Conservation (phyloP, 768 basidiomycete species). For the Chalciporus pseudorubinellus region DNA sequence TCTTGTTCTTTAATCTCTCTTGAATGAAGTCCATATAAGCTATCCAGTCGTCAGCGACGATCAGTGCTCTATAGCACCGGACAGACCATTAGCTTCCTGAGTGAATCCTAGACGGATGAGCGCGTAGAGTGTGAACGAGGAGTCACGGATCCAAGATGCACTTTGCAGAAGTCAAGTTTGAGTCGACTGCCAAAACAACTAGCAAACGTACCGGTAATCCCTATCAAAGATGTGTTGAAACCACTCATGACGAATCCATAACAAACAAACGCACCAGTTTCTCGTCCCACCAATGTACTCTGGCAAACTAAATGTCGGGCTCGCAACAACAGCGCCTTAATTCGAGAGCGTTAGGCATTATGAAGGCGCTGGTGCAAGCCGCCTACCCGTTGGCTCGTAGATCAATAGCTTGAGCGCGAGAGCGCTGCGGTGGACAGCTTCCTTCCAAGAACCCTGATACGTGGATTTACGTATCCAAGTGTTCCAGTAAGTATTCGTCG, state of each 20-base stretch:
- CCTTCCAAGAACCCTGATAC: conserved; percentile 94
- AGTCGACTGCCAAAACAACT: background rate
- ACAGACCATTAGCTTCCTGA: conserved; percentile 81
- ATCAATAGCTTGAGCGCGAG: conserved; percentile 92
- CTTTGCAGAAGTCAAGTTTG: conserved; percentile 32
- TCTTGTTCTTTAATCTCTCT: conserved; percentile 75
- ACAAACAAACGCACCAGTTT: conserved; percentile 65
- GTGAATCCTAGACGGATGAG: conserved; percentile 93
- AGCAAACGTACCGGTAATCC: conserved; percentile 58
- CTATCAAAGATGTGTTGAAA: conserved; percentile 26
- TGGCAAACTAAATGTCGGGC: conserved; percentile 92
- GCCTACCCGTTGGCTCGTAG: conserved; percentile 80
- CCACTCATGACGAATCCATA: background rate
- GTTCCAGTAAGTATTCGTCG: conserved; percentile 83
- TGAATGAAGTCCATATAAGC: conserved; percentile 93
- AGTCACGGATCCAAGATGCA: conserved; percentile 92
- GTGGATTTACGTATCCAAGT: conserved; percentile 87
- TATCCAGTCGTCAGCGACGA: conserved; percentile 21
- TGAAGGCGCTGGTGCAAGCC: background rate
- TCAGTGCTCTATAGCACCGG: background rate
- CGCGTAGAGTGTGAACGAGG: conserved; percentile 94
- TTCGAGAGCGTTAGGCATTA: conserved; percentile 1
- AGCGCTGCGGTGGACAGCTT: conserved; percentile 89
- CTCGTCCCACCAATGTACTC: conserved; percentile 88
- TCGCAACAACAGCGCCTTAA: conserved; percentile 86